Base-by-base conservation (phyloP, 768 basidiomycete genomes). In the Tylopilus balloui region DNA sequence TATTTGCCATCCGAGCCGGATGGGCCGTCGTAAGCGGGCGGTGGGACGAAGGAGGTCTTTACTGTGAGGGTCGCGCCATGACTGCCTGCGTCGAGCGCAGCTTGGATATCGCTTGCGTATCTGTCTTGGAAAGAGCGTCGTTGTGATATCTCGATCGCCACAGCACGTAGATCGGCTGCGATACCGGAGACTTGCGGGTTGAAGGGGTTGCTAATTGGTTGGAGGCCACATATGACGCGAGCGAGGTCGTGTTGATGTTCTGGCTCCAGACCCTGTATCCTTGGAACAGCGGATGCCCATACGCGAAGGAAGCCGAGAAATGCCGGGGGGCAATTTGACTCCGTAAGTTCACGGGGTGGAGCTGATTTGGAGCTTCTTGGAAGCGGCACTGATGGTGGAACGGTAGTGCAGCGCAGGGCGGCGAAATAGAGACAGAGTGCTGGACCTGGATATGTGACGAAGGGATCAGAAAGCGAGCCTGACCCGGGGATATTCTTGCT, bases 91-190 rank as follows among this genome's bases (percentile, higher is more conserved):
- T 92, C 88, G 37, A 93, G 71, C 0, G 86, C 89, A 2, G 84
- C 86, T 61, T 92, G 88, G 3, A 93, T 66, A 63, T 88, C 91
- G 1, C 67, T 58, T 0, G 80, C 81, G 58, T 86, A 92, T 9
- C 86, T 73, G 54, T 88, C 81, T 64, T 93, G 91, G 68, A 93
- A 93, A 0, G 86, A 83, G 19, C 91, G 71, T 5, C 91, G 69
- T 66, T 90, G 88, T 48, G 86, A 85, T 54, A 93, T 91, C 60
- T 92, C 91, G 41, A 93, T 89, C 0, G 88, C 86, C 0, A 93
- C 85, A 0, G 86, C 85, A 15, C 88, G 78, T n/a, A 93, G 67
- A 63, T 92, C 88, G 1, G 87, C 86, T 1, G 91, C 79, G 39
- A 91, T 80, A 0, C 84, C 81, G 3, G 73, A 68, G 10, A 90